Base-by-base conservation (phyloP, 306 rosid genomes). In the Dicorynia guianensis region DNA sequence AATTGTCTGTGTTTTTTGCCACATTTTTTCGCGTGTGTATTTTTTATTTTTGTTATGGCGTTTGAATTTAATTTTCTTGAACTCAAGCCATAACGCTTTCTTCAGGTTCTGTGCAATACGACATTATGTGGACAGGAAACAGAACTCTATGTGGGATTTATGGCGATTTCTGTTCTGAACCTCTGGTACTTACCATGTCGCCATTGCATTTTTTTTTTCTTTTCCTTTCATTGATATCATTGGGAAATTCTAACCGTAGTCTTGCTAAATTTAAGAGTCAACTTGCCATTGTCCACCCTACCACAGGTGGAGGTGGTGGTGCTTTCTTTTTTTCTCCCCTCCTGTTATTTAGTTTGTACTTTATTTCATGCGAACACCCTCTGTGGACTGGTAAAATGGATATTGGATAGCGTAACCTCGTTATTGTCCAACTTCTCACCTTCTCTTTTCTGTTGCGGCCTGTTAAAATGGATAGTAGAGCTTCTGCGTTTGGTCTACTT, bases 51-150 rank as follows among this genome's bases (percentile, higher is more conserved):
- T 49, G 5, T 49, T 12, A 9, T 6, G 15, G 55, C 13, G 17
- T 9, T 13, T 49, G 6, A 40, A 20, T 49, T 47, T 44, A 11
- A 19, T 25, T 25, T 30, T 4, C 47, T 30, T 64, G 36, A 44
- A 44, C 11, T 46, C 18, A 13, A 30, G 43, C 43, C 30, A 10
- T 55, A 36, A 48, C 61, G 3, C 71, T 63, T 74, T 40, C 64
- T 74, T 40, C 64, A 59, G 79, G 46, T 60, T 50, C 59, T 67
- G 65, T 80, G 71, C 64, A 67, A 46, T 19, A 36, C 20, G 58
- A 56, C 77, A 81, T 75, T 75, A 61, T 68, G 36, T 33, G 38
- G 14, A 8, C 70, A 62, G 72, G 70, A 80, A 76, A 56, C 58
- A 44, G 39, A 63, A 53, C n/a, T 25, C 44, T 10, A 19, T 63